Evolutionary conservation across 768 basidiomycete genomes (phyloP).

Genomic region (Austroboletus festivus): DNA sequence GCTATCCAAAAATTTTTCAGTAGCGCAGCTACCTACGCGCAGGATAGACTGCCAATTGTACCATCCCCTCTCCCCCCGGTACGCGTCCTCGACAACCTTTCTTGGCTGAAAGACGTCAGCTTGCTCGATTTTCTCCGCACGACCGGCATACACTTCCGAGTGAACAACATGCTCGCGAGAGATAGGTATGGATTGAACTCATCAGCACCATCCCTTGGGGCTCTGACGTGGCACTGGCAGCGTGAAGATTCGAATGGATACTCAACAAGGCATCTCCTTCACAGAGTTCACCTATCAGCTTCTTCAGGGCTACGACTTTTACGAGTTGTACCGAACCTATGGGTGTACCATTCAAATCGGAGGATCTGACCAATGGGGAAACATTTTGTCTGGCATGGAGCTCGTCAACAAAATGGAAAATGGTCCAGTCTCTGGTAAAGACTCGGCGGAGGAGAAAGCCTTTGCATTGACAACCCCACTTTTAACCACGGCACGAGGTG

Average conservation of each 20-base stretch:
- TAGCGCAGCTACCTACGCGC: constrained; percentile 61
- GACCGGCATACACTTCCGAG: constrained; percentile 75
- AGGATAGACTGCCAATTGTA: constrained; percentile 26
- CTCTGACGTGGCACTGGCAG: constrained; percentile 37
- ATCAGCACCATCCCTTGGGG: constrained; percentile 5
- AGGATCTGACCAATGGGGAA: constrained; percentile 98
- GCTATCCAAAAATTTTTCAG: constrained; percentile 74
- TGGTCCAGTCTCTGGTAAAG: not conserved
- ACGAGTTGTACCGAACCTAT: constrained; percentile 60
- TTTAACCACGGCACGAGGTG: constrained; percentile 82
- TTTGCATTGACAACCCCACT: constrained; percentile 94
- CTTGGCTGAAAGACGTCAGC: constrained; percentile 73
- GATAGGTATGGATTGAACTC: constrained; percentile 63
- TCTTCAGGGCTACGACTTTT: constrained; percentile 95
- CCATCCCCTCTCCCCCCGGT: constrained; percentile 20
- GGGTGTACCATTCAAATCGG: constrained; percentile 87
- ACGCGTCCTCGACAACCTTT: constrained; percentile 60
- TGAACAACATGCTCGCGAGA: constrained; percentile 85
- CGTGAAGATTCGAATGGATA: constrained; percentile 74
- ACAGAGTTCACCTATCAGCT: constrained; percentile 98
- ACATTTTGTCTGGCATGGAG: constrained; percentile 91
- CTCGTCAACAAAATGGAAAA: constrained; percentile 61
- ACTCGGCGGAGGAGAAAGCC: constrained; percentile 36
- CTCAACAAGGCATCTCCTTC: constrained; percentile 91
- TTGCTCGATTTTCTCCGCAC: constrained; percentile 82